Percentiles rank a stretch among this genome's conserved stretches.
phyloP scores from a whole-genome alignment of 257 asterid species.

The Scutellaria barbata region DNA sequence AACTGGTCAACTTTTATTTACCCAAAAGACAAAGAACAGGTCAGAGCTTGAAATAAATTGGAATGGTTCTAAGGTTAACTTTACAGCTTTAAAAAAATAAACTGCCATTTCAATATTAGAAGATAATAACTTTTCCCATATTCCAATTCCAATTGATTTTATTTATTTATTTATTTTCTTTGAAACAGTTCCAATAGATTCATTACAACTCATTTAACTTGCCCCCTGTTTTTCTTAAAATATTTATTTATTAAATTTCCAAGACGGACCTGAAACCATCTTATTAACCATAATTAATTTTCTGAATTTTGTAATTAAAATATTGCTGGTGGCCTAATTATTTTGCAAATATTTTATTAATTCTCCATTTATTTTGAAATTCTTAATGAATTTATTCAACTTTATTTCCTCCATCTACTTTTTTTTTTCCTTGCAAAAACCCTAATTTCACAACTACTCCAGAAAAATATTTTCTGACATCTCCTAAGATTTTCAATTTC shows the following conservation, averaged over 20 bases:
- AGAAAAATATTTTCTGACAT: slow-evolving; percentile 25
- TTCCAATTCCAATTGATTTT: slow-evolving; percentile 1
- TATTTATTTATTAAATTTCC: slow-evolving; percentile 60
- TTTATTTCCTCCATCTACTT: slow-evolving; percentile 44
- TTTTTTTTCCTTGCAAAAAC: slow-evolving; percentile 50
- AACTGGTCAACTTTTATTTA: slow-evolving; percentile 56
- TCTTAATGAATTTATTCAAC: slow-evolving; percentile 38
- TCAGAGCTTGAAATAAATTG: slow-evolving; percentile 57
- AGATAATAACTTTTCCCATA: slow-evolving; percentile 35
- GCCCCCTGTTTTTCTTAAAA: slow-evolving; percentile 35
- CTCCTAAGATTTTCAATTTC: slow-evolving; percentile 36
- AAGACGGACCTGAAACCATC: slow-evolving; percentile 86
- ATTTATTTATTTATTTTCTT: too few species aligned
- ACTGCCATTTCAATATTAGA: slow-evolving; percentile 42
- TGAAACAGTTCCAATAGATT: slow-evolving; percentile 16
- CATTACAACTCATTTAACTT: slow-evolving; percentile 53
- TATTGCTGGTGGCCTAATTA: slow-evolving; percentile 56
- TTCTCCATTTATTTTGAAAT: slow-evolving; percentile 30
- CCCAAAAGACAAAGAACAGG: slow-evolving; percentile 74
- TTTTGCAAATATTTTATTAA: slow-evolving; percentile 42
- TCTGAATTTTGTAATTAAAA: slow-evolving; percentile 62
- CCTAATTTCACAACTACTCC: slow-evolving; percentile 54
- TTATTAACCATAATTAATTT: slow-evolving; percentile 82
- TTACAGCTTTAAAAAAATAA: slow-evolving; percentile 71
- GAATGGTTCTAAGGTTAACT: slow-evolving; percentile 70